Evolutionary conservation across 164 flowering plant species (phyloP).

Genomic region (Cinnamomum chago): DNA sequence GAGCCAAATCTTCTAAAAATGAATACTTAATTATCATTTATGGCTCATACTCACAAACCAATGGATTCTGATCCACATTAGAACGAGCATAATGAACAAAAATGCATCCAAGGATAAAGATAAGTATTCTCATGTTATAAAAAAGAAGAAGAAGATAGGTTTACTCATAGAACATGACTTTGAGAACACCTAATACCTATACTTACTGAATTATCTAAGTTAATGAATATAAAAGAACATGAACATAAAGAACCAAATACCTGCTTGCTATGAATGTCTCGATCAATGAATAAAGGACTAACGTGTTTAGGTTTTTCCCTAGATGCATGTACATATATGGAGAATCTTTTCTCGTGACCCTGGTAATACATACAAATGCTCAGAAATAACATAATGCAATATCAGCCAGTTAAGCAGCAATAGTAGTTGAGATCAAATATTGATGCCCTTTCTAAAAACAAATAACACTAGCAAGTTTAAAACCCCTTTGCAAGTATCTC

Average conservation of each 20-base stretch:
- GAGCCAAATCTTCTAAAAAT: no score
- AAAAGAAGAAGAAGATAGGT: background rate
- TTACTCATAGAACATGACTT: conserved; percentile 1
- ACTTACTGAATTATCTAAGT: background rate
- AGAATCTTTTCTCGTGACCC: conserved; percentile 86
- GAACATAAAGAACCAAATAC: conserved; percentile 21
- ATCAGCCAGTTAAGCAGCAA: background rate
- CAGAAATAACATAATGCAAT: background rate
- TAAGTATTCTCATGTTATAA: no score
- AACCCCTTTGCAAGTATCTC: background rate
- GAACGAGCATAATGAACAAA: background rate
- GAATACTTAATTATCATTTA: no score
- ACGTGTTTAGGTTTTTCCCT: conserved; percentile 66
- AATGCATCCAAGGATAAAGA: background rate
- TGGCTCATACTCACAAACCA: background rate
- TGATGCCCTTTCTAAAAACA: background rate
- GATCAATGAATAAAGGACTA: conserved; percentile 56
- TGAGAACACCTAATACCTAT: background rate
- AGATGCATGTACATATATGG: conserved; percentile 87
- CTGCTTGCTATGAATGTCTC: conserved; percentile 73
- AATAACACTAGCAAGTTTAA: background rate
- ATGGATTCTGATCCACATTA: background rate
- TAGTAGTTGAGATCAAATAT: background rate
- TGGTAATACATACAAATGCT: conserved; percentile 23
- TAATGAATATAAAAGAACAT: background rate